A percentile compares a stretch with the other conserved stretches of the same genome.
Evolutionary conservation across 768 basidiomycete genomes (phyloP).

Genomic region (Leccinum disarticulatum): DNA sequence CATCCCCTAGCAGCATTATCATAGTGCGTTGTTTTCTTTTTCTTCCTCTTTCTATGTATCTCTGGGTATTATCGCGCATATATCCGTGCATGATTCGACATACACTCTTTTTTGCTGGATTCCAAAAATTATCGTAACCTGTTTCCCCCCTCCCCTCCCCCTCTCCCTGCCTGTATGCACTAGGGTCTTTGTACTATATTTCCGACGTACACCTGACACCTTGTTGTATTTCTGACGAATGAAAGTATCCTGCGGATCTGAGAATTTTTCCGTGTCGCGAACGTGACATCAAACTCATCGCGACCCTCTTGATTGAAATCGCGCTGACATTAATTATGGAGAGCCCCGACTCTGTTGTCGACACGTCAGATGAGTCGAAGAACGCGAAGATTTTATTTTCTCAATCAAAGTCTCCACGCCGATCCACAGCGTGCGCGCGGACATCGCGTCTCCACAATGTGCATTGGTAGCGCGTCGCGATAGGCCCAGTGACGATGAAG

Average conservation of each 20-base stretch:
- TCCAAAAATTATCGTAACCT: slow-evolving; percentile 1
- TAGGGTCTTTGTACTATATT: slow-evolving; percentile 9
- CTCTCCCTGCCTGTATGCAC: neutral
- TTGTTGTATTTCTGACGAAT: slow-evolving; percentile 20
- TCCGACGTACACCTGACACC: slow-evolving; percentile 6
- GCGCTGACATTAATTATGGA: slow-evolving; percentile 17
- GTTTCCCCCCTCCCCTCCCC: neutral
- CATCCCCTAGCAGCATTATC: slow-evolving; percentile 16
- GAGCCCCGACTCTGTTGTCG: slow-evolving; percentile 43
- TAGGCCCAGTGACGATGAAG: slow-evolving; percentile 12
- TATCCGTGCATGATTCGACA: slow-evolving; percentile 22
- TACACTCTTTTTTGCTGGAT: slow-evolving; percentile 12
- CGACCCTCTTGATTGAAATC: neutral
- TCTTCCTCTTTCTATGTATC: slow-evolving; percentile 16
- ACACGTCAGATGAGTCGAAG: slow-evolving; percentile 62
- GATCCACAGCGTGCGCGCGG: neutral
- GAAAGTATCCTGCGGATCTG: slow-evolving; percentile 3
- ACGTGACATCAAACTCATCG: slow-evolving; percentile 16
- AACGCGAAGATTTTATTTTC: slow-evolving; percentile 44
- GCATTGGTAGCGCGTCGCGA: neutral
- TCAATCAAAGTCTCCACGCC: slow-evolving; percentile 11
- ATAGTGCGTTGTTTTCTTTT: neutral
- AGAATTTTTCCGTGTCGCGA: slow-evolving; percentile 3
- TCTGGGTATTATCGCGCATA: slow-evolving; percentile 21
- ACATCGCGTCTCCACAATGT: neutral